Evolutionary conservation across 768 basidiomycete genomes (phyloP).

Genomic region (Tylopilus cervinicoccineus): DNA sequence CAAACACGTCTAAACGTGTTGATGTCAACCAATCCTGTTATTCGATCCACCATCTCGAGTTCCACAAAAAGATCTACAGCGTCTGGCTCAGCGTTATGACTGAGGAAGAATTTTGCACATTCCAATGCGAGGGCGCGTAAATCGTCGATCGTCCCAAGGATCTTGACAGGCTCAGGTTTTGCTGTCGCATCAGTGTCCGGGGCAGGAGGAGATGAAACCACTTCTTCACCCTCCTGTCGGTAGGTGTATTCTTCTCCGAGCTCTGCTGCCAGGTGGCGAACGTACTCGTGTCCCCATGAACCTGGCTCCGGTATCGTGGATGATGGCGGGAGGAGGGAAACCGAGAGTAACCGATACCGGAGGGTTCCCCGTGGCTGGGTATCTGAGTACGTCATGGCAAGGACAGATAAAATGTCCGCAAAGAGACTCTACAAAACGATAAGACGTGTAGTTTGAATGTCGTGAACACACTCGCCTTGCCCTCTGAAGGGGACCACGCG

Average conservation of each 20-base stretch:
- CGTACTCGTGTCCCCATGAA: slow-evolving; percentile 99
- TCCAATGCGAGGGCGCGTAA: slow-evolving; percentile 73
- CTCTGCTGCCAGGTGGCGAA: slow-evolving; percentile 93
- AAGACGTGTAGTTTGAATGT: neutral
- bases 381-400: slow-evolving; percentile 99
- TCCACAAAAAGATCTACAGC: slow-evolving; percentile 95
- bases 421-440: slow-evolving; percentile 67
- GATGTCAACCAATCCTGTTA: slow-evolving; percentile 75
- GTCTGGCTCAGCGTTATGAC: slow-evolving; percentile 96
- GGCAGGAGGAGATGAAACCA: slow-evolving; percentile 18
- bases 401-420: slow-evolving; percentile 94
- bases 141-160: slow-evolving; percentile 62
- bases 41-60: slow-evolving; percentile 80
- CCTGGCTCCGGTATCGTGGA: slow-evolving; percentile 83
- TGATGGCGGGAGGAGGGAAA: slow-evolving; percentile 58
- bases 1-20: slow-evolving; percentile 90
- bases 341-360: slow-evolving; percentile 83
- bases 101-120: slow-evolving; percentile 85
- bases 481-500: slow-evolving; percentile 71
- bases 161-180: slow-evolving; percentile 30
- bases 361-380: slow-evolving; percentile 95
- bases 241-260: slow-evolving; percentile 87
- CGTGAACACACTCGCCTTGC: slow-evolving; percentile 43
- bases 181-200: slow-evolving; percentile 28
- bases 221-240: slow-evolving; percentile 55